Conservation (phyloP, 805 yeast species). For the Phaffomyces opuntiae region DNA sequence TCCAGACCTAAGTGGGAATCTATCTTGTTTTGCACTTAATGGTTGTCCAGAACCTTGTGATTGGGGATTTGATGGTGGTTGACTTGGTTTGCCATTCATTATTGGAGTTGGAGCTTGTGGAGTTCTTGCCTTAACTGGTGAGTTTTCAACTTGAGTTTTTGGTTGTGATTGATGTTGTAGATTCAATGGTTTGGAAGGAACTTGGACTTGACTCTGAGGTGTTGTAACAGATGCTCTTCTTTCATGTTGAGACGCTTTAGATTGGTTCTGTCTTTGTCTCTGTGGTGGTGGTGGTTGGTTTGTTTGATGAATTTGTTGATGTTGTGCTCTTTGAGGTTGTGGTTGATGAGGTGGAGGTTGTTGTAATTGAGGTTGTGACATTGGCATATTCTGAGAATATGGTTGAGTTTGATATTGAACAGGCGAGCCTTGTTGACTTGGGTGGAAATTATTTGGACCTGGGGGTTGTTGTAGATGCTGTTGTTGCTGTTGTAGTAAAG, state of each 20-base stretch:
- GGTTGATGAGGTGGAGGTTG: background rate
- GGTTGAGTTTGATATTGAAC: slow-evolving; percentile 1
- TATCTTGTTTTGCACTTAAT: background rate
- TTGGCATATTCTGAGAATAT: background rate
- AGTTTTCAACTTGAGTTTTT: no score
- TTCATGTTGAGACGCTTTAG: slow-evolving; percentile 10
- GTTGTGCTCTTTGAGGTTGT: slow-evolving; percentile 1
- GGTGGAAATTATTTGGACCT: slow-evolving; percentile 6
- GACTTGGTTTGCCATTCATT: slow-evolving; percentile 4
- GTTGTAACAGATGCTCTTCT: slow-evolving; percentile 9
- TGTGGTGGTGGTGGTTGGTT: slow-evolving; percentile 4
- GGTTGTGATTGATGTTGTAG: no score
- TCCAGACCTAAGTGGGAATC: background rate
- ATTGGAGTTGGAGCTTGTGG: slow-evolving; percentile 15
- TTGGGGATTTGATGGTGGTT: slow-evolving; percentile 2
- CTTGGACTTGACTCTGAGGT: slow-evolving; percentile 11
- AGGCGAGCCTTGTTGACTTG: slow-evolving; percentile 3
- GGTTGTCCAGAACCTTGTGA: background rate
- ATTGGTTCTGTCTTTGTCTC: background rate
- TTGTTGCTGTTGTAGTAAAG: slow-evolving; percentile 6
- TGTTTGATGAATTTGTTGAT: background rate
- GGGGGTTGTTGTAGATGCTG: slow-evolving; percentile 5
- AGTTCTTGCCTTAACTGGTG: slow-evolving; percentile 7
- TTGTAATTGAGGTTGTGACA: slow-evolving; percentile 2
- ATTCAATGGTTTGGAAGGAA: no score